These are phyloP conservation scores for Trichoderma gracile DNA, from an alignment of 2,329 filamentous ascomycete species.

Conservation along the genomic window DNA sequence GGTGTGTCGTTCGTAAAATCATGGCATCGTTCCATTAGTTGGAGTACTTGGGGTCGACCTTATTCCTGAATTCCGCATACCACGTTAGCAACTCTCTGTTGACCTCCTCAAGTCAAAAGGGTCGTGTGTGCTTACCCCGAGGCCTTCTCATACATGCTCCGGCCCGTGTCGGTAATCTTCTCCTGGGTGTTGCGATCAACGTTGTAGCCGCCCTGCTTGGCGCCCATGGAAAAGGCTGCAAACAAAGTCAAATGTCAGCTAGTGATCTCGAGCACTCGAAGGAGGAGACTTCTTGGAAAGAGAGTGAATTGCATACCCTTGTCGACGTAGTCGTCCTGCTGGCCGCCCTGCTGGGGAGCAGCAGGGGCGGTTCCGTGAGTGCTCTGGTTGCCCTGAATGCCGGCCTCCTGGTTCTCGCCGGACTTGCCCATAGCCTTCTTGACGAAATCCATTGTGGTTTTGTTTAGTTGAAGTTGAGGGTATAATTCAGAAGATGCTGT, in stretches of 20 bases:
- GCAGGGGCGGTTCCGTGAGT: constrained; percentile 28
- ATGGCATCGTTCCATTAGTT: constrained; percentile 3
- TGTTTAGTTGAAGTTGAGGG: not conserved
- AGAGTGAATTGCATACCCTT: constrained; percentile 37
- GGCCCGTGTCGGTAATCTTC: constrained; percentile 44
- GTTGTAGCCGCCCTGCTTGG: constrained; percentile 42
- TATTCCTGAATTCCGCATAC: not conserved
- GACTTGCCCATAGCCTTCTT: constrained; percentile 37
- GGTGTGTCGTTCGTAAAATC: not conserved
- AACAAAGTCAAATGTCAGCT: not conserved
- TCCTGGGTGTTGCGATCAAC: constrained; percentile 40
- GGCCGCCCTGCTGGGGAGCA: constrained; percentile 15
- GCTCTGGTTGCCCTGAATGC: constrained; percentile 25
- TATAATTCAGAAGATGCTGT: not conserved
- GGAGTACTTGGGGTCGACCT: constrained; percentile 21
- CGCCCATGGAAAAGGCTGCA: constrained; percentile 35
- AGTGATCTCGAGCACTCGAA: too few species aligned
- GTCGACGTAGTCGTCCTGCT: constrained; percentile 40
- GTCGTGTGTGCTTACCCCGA: constrained; percentile 38
- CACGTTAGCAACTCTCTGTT: not conserved
- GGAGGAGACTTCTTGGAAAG: too few species aligned
- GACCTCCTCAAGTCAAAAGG: not conserved
- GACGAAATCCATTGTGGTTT: constrained; percentile 42
- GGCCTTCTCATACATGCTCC: constrained; percentile 40
- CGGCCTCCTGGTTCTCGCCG: constrained; percentile 21